These are phyloP conservation scores for Tetrahymena thermophila DNA, from an alignment of 73 alveolate genomes.

Conservation along the genomic window DNA sequence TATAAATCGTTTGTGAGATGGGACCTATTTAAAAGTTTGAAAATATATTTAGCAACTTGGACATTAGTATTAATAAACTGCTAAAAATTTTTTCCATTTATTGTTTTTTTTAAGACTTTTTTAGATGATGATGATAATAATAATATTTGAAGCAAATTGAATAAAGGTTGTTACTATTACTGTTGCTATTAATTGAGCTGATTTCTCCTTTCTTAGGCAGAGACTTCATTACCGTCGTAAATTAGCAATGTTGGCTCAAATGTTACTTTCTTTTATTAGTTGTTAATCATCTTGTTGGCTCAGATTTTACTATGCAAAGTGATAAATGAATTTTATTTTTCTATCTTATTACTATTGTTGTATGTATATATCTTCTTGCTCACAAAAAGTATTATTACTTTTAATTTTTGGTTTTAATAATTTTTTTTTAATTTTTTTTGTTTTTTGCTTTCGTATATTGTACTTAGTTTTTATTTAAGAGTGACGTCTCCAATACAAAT, in stretches of 20 bases:
- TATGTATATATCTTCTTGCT: neutral
- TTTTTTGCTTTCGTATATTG: neutral
- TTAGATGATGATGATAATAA: neutral
- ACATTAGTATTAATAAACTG: too few relatives aligned
- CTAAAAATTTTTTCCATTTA: neutral
- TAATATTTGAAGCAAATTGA: neutral
- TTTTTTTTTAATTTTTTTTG: neutral
- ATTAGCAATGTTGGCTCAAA: neutral
- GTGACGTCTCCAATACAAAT: neutral
- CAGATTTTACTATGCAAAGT: neutral
- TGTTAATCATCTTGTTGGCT: neutral
- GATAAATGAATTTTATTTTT: neutral
- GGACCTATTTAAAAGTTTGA: neutral
- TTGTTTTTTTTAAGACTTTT: neutral
- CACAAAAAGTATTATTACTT: neutral
- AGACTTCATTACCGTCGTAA: neutral
- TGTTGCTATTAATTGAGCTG: neutral
- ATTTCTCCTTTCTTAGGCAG: neutral
- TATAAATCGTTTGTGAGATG: neutral
- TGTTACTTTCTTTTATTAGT: neutral
- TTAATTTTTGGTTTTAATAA: neutral
- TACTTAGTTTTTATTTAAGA: neutral
- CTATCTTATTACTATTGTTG: neutral
- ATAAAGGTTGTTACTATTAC: neutral
- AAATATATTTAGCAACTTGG: neutral